Conservation (phyloP, 1,139 yeast species). For the Scheffersomyces titani region DNA sequence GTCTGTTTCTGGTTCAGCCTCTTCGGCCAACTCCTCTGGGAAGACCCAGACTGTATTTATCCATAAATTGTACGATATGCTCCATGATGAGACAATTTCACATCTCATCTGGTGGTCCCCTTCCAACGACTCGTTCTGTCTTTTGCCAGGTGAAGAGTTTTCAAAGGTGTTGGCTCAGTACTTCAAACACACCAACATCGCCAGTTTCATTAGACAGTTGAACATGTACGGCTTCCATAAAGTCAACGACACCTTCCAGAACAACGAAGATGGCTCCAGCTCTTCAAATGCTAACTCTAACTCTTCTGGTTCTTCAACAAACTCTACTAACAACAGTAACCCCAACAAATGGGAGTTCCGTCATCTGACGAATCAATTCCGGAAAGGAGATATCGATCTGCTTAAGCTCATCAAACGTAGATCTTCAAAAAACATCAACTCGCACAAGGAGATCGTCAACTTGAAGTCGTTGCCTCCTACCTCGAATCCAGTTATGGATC, state of each 20-base stretch:
- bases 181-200: slow-evolving; percentile 77
- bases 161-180: slow-evolving; percentile 62
- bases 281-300: slow-evolving; percentile 5
- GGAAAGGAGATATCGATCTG: slow-evolving; percentile 62
- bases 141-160: slow-evolving; percentile 58
- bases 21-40: slow-evolving; percentile 27
- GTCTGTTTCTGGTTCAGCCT: neutral
- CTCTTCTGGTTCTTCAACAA: slow-evolving; percentile 15
- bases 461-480: slow-evolving; percentile 33
- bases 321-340: slow-evolving; percentile 19
- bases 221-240: slow-evolving; percentile 66
- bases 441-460: slow-evolving; percentile 44
- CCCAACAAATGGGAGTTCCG: slow-evolving; percentile 62
- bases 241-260: slow-evolving; percentile 47
- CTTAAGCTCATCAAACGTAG: slow-evolving; percentile 64
- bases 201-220: slow-evolving; percentile 61
- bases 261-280: slow-evolving; percentile 12
- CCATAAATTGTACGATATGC: slow-evolving; percentile 64
- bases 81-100: slow-evolving; percentile 52
- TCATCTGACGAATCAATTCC: slow-evolving; percentile 65
- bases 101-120: slow-evolving; percentile 58
- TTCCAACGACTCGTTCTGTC: slow-evolving; percentile 42
- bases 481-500: slow-evolving; percentile 19
- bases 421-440: slow-evolving; percentile 53
- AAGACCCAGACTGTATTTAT: slow-evolving; percentile 60